Conservation (phyloP, 805 yeast genomes). For the Metschnikowia noctiluminum region DNA sequence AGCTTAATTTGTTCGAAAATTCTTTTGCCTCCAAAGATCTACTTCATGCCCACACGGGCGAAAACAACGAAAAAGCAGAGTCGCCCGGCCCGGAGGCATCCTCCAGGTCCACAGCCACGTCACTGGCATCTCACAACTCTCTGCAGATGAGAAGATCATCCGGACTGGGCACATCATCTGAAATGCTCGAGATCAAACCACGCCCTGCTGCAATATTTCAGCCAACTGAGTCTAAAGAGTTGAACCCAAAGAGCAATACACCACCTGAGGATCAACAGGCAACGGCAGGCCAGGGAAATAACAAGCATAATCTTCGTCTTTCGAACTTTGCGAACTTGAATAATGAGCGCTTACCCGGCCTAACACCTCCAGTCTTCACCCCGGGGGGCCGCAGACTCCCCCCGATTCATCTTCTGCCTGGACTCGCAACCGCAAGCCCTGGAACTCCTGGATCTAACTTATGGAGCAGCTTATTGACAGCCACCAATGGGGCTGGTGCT, state of each 20-base stretch:
- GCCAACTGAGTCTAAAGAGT: neutral
- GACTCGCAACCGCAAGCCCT: slow-evolving; percentile 38
- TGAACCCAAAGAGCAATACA: neutral
- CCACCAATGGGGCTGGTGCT: slow-evolving; percentile 27
- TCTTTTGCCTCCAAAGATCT: slow-evolving; percentile 73
- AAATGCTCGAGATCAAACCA: slow-evolving; percentile 11
- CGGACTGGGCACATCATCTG: slow-evolving; percentile 8
- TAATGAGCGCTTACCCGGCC: slow-evolving; percentile 27
- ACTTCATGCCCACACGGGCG: slow-evolving; percentile 8
- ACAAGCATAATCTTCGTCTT: slow-evolving; percentile 34
- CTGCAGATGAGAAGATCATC: slow-evolving; percentile 8
- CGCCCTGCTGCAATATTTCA: neutral
- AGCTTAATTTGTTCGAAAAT: slow-evolving; percentile 93
- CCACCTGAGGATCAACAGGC: neutral
- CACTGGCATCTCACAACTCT: slow-evolving; percentile 8
- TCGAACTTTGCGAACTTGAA: slow-evolving; percentile 30
- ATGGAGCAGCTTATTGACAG: slow-evolving; percentile 47
- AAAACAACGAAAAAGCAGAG: neutral
- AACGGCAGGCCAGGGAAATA: slow-evolving; percentile 12
- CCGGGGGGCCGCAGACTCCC: slow-evolving; percentile 62
- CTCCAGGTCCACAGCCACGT: slow-evolving; percentile 4
- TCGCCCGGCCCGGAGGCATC: slow-evolving; percentile 1
- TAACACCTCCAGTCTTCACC: slow-evolving; percentile 50
- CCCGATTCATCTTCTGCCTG: slow-evolving; percentile 48
- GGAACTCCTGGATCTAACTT: slow-evolving; percentile 50